phyloP scores from a whole-genome alignment of 2,329 filamentous ascomycete genomes.

The Chrysoporthe cubensis region DNA sequence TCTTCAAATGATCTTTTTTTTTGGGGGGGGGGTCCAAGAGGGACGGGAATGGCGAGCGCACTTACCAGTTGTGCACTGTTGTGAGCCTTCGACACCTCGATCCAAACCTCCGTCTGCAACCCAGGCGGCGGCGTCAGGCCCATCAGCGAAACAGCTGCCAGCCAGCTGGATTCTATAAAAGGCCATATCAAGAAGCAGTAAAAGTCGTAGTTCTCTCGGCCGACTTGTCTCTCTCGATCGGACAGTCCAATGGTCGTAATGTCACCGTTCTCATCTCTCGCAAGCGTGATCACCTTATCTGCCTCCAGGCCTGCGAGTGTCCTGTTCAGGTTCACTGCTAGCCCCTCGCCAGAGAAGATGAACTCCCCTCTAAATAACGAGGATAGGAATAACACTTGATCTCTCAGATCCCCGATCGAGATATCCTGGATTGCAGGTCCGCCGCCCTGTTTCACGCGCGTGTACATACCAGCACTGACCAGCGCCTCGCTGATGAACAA shows the following conservation, averaged over 20 bases:
- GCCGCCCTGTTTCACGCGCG: slow-evolving; percentile 86
- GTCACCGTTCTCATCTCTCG: slow-evolving; percentile 56
- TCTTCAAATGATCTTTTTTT: slow-evolving; percentile 20
- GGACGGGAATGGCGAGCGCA: slow-evolving; percentile 22
- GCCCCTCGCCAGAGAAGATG: slow-evolving; percentile 88
- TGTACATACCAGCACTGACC: slow-evolving; percentile 90
- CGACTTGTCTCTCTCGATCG: slow-evolving; percentile 73
- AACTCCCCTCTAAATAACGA: slow-evolving; percentile 95
- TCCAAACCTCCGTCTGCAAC: slow-evolving; percentile 70
- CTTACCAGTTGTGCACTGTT: slow-evolving; percentile 78
- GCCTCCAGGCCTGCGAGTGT: slow-evolving; percentile 77
- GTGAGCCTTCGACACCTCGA: slow-evolving; percentile 77
- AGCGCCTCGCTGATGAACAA: slow-evolving; percentile 93
- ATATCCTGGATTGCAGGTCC: slow-evolving; percentile 81
- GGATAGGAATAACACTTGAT: slow-evolving; percentile 87
- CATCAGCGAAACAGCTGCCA: slow-evolving; percentile 85
- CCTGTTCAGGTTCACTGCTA: slow-evolving; percentile 78
- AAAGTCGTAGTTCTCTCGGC: slow-evolving; percentile 95
- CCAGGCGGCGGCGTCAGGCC: slow-evolving; percentile 75
- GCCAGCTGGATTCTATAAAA: slow-evolving; percentile 93
- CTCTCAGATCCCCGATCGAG: slow-evolving; percentile 70
- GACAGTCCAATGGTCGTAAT: slow-evolving; percentile 75
- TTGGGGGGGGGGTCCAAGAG: not conserved
- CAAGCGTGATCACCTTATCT: slow-evolving; percentile 76
- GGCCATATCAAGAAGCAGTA: slow-evolving; percentile 99